Conservation (phyloP, 2,329 filamentous ascomycete species). For the Microdochium bolleyi region DNA sequence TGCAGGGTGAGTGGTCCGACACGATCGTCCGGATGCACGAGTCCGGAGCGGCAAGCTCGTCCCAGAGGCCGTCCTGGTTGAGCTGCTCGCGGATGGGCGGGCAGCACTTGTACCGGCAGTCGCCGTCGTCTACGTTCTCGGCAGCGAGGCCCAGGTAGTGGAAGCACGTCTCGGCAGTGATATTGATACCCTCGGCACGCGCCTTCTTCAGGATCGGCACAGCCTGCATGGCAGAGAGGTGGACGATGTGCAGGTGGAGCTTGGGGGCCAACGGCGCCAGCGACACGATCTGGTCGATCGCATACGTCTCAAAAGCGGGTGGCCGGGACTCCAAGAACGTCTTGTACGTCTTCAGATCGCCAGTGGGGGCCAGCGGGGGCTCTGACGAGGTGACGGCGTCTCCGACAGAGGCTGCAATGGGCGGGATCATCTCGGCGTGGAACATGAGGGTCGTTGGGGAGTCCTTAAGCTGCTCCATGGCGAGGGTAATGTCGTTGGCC, state of each 20-base stretch:
- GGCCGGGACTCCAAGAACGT: conserved; percentile 91
- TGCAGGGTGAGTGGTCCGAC: conserved; percentile 93
- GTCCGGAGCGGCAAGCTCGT: conserved; percentile 61
- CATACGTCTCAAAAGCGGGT: conserved; percentile 82
- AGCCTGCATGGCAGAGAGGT: conserved; percentile 81
- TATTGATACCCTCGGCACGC: conserved; percentile 64
- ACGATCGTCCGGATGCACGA: conserved; percentile 89
- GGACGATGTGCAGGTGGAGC: conserved; percentile 86
- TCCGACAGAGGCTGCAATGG: conserved; percentile 69
- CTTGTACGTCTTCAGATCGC: conserved; percentile 68
- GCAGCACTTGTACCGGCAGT: conserved; percentile 92
- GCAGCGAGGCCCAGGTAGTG: conserved; percentile 84
- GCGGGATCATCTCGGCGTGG: conserved; percentile 97
- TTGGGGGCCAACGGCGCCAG: conserved; percentile 73
- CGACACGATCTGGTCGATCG: conserved; percentile 77
- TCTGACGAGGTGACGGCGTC: conserved; percentile 65
- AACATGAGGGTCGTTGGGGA: conserved; percentile 93
- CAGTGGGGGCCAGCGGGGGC: conserved; percentile 62
- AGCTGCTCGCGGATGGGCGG: conserved; percentile 75
- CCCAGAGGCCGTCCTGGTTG: conserved; percentile 85
- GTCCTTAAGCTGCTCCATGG: conserved; percentile 73
- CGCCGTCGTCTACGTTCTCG: conserved; percentile 74
- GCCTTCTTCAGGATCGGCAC: conserved; percentile 75
- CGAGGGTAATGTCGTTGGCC: conserved; percentile 66
- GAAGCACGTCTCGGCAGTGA: conserved; percentile 93